Percentiles rank a stretch among this genome's conserved stretches.
phyloP scores from a whole-genome alignment of 2,329 filamentous ascomycete genomes.

The Cladosporium velox region DNA sequence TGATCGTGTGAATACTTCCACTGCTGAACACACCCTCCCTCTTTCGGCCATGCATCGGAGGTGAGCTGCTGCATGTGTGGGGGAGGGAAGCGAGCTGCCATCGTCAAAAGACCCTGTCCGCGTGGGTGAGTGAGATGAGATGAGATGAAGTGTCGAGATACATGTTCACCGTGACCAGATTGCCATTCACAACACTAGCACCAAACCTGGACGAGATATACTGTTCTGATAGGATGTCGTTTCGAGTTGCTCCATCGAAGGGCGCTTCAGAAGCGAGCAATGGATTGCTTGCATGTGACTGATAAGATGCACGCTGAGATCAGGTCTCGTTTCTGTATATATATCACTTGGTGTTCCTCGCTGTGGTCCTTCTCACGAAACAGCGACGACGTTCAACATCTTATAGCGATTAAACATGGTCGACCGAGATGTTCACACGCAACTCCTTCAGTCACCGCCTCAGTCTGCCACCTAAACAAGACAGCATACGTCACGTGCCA shows the following conservation, averaged over 20 bases:
- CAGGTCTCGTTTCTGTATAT: not conserved
- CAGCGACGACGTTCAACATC: not conserved
- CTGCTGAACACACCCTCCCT: not conserved
- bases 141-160: not conserved
- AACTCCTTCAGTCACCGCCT: not conserved
- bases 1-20: constrained; percentile 1
- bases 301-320: not conserved
- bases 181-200: not conserved
- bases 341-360: not conserved
- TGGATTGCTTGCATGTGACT: not conserved
- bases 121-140: not conserved
- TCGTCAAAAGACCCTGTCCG: constrained; percentile 1
- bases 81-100: not conserved
- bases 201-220: not conserved
- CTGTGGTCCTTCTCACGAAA: not conserved
- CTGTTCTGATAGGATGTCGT: not conserved
- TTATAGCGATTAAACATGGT: not conserved
- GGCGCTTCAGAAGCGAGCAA: not conserved
- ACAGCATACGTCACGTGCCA: not conserved
- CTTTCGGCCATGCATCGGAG: constrained; percentile 14
- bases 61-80: constrained; percentile 3
- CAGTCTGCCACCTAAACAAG: not conserved
- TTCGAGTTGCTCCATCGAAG: not conserved
- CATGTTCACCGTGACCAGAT: not conserved
- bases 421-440: not conserved